Base-by-base conservation (phyloP, 768 basidiomycete genomes). In the Lactifluus rugatus region DNA sequence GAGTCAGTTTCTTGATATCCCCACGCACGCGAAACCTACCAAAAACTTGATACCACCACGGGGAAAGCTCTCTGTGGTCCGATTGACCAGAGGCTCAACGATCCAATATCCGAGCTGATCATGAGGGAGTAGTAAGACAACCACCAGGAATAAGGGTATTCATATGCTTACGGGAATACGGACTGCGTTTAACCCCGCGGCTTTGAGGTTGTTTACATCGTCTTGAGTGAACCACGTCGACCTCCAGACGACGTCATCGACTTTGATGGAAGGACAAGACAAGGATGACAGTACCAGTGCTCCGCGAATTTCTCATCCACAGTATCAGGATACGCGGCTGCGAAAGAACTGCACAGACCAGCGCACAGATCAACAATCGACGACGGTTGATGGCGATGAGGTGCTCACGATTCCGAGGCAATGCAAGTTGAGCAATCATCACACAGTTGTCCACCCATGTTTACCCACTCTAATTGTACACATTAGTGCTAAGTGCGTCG, bases 61-160 rank as follows among this genome's bases (percentile, higher is more conserved):
- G 14, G 87, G 84, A 66, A 77, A 90, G 47, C 74, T 78, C 66
- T 90, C 89, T 2, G 70, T 73, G 1, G 64, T 63, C 4, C 82
- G 76, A 66, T 89, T 66, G 0, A 90, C 88, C 8, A 91, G 72
- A 3, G 74, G 75, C 66, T 91, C 89, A 8, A 91, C 72, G 48
- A 90, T 82, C 89, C 89, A 91, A 67, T 85, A 91, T 0, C 89
- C 88, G 41, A 90, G 79, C 87, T 89, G n/a, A n/a, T n/a, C n/a
- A n/a, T n/a, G 41, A 41, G 1, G 17, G 25, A 14, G 26, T 10
- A 10, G 17, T 48, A 32, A 52, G 37, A 48, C 34, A 2, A 45
- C 0, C 11, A 14, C 8, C 19, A 48, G 37, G 36, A 5, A 50
- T 13, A 41, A 42, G 23, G 19, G 56, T 16, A 16, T 21, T 21